Evolutionary conservation across 164 flowering plant species (phyloP).

Genomic region (Nelumbo lutea): DNA sequence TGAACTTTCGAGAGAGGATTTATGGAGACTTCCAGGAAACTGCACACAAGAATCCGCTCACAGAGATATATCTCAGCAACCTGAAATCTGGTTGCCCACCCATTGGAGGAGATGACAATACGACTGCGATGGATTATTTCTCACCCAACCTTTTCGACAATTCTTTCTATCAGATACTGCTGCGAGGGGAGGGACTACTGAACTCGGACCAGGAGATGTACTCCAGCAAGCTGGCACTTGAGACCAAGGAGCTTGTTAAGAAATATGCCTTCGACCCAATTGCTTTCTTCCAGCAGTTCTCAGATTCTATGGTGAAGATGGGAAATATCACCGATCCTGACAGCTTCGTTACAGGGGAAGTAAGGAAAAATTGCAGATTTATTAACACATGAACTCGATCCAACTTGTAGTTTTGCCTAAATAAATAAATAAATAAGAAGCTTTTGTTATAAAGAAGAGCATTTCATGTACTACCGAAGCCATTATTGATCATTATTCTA

Average conservation of each 20-base stretch:
- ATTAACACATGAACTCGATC: conserved; percentile 41
- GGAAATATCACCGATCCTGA: conserved; percentile 70
- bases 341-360: conserved; percentile 64
- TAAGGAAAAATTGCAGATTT: conserved; percentile 81
- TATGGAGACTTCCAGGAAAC: conserved; percentile 64
- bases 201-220: conserved; percentile 86
- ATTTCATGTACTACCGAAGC: no score
- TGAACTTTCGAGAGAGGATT: conserved; percentile 58
- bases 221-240: conserved; percentile 51
- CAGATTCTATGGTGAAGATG: conserved; percentile 90
- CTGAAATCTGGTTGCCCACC: conserved; percentile 59
- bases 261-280: conserved; percentile 56
- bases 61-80: conserved; percentile 39
- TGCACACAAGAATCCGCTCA: conserved; percentile 25
- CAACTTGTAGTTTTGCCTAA: no score
- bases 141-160: conserved; percentile 82
- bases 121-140: conserved; percentile 63
- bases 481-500: no score
- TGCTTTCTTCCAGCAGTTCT: conserved; percentile 78
- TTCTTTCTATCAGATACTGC: conserved; percentile 59
- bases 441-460: no score
- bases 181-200: conserved; percentile 74
- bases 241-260: conserved; percentile 56
- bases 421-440: no score
- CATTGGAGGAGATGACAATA: conserved; percentile 44